Conservation (phyloP, 2,329 filamentous ascomycete genomes). For the Mariannaea elegans region DNA sequence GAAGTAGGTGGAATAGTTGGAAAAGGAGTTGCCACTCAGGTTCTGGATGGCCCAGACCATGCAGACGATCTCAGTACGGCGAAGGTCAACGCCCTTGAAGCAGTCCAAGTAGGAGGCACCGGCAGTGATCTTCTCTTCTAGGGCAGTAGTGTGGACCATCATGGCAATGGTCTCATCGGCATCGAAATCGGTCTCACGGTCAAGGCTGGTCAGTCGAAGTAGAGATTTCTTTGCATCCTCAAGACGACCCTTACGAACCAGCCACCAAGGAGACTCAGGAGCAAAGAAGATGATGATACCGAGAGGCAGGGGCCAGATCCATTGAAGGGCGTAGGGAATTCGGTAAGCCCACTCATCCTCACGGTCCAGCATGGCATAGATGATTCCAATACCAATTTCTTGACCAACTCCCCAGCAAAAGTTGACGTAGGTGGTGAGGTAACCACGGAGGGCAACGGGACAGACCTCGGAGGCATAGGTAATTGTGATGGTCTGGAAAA, state of each 20-base stretch:
- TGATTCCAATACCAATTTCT: constrained; percentile 77
- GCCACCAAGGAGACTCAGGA: constrained; percentile 78
- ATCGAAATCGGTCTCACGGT: constrained; percentile 76
- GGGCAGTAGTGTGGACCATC: constrained; percentile 89
- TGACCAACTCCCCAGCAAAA: constrained; percentile 83
- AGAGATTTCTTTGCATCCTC: constrained; percentile 74
- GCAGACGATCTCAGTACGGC: constrained; percentile 77
- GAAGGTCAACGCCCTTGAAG: constrained; percentile 80
- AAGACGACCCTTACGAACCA: constrained; percentile 72
- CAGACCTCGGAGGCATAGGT: constrained; percentile 79
- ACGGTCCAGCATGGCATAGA: constrained; percentile 72
- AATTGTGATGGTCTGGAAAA: constrained; percentile 66
- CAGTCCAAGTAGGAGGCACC: constrained; percentile 84
- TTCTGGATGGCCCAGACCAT: constrained; percentile 73
- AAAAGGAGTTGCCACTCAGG: constrained; percentile 70
- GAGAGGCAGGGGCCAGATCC: constrained; percentile 79
- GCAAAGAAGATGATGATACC: constrained; percentile 73
- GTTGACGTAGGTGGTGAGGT: constrained; percentile 79
- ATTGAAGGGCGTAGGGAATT: constrained; percentile 77
- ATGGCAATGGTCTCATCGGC: constrained; percentile 87
- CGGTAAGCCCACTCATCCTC: constrained; percentile 75
- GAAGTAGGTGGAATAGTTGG: constrained; percentile 73
- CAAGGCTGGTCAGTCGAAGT: constrained; percentile 69
- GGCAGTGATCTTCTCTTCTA: constrained; percentile 78
- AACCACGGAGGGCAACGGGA: constrained; percentile 75